phyloP scores from a whole-genome alignment of 2,329 filamentous ascomycete genomes.

The Venturia nashicola region DNA sequence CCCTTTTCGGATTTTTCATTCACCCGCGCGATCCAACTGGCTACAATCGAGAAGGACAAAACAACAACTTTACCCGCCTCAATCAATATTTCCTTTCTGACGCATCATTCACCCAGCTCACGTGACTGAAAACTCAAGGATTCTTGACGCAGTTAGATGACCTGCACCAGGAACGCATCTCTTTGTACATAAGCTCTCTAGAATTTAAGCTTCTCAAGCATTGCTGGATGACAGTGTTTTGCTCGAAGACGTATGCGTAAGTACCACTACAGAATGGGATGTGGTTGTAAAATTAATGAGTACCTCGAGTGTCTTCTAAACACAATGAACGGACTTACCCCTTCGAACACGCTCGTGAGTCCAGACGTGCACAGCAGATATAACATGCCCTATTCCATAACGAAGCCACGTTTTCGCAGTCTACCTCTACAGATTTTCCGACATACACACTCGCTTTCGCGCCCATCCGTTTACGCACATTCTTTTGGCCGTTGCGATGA shows the following conservation, averaged over 20 bases:
- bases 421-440: neutral
- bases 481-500: neutral
- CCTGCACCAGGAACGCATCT: neutral
- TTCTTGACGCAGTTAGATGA: neutral
- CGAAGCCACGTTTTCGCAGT: too few species aligned
- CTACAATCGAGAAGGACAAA: neutral
- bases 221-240: neutral
- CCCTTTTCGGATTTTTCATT: neutral
- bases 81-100: neutral
- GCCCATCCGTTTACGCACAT: neutral
- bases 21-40: neutral
- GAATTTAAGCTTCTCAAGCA: neutral
- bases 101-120: neutral
- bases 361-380: neutral
- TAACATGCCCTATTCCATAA: neutral
- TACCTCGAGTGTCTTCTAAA: neutral
- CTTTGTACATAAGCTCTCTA: neutral
- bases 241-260: neutral
- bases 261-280: neutral
- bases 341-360: neutral
- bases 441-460: neutral
- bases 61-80: neutral
- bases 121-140: neutral
- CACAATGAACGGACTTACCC: neutral
- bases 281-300: neutral